Evolutionary conservation across 495 filamentous ascomycete genomes (phyloP).

Genomic region (Talaromyces stipitatus): DNA sequence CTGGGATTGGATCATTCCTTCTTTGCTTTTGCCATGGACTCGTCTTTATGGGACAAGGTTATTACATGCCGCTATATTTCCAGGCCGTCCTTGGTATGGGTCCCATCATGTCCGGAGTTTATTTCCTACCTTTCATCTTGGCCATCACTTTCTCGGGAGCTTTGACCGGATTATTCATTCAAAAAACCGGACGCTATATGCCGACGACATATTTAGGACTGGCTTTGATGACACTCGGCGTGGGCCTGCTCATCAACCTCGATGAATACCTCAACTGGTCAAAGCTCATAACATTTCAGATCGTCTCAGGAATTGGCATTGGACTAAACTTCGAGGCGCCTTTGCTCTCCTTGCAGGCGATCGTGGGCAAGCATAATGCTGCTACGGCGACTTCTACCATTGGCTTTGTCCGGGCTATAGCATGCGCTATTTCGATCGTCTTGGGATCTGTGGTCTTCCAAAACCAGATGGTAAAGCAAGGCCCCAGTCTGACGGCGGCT

Average conservation of each 20-base stretch:
- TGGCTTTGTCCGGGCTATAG: slow-evolving; percentile 27
- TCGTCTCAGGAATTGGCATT: slow-evolving; percentile 46
- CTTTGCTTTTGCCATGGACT: slow-evolving; percentile 33
- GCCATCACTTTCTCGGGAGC: slow-evolving; percentile 51
- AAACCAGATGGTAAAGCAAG: slow-evolving; percentile 13
- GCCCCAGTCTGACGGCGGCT: slow-evolving; percentile 1
- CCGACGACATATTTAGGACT: slow-evolving; percentile 50
- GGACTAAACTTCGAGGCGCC: slow-evolving; percentile 58
- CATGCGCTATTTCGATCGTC: slow-evolving; percentile 46
- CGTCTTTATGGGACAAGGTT: slow-evolving; percentile 37
- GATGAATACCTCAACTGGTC: slow-evolving; percentile 40
- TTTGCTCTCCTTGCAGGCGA: slow-evolving; percentile 35
- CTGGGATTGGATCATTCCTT: slow-evolving; percentile 33
- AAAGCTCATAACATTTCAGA: slow-evolving; percentile 50
- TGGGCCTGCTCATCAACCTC: slow-evolving; percentile 58
- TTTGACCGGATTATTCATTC: slow-evolving; percentile 37
- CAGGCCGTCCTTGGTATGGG: slow-evolving; percentile 52
- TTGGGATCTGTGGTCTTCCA: slow-evolving; percentile 64
- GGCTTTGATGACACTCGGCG: slow-evolving; percentile 52
- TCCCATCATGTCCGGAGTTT: slow-evolving; percentile 63
- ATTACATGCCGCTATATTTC: slow-evolving; percentile 48
- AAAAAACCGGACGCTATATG: slow-evolving; percentile 42
- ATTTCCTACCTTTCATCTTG: slow-evolving; percentile 60
- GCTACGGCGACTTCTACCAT: slow-evolving; percentile 31
- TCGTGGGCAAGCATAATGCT: slow-evolving; percentile 22